These are phyloP conservation scores for Dioscorea cayenensis DNA, from an alignment of 116 monocot species.

Conservation along the genomic window DNA sequence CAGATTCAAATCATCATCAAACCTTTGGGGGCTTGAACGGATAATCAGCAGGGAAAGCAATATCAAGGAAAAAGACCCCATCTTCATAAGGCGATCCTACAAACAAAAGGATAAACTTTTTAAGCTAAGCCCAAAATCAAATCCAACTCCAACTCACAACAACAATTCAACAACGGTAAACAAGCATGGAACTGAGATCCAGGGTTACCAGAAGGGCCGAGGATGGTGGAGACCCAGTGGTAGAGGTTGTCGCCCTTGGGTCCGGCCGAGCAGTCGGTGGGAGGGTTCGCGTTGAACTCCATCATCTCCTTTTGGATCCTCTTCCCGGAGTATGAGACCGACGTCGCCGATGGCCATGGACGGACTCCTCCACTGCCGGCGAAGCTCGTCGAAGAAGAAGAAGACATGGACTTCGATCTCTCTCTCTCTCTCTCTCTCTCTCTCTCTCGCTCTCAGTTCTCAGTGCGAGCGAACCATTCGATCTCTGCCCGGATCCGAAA, in stretches of 20 bases:
- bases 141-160: background rate
- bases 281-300: conserved; percentile 62
- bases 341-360: conserved; percentile 54
- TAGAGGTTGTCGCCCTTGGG: conserved; percentile 92
- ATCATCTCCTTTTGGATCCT: conserved; percentile 80
- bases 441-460: no score
- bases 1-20: background rate
- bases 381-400: conserved; percentile 23
- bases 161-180: no score
- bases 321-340: conserved; percentile 58
- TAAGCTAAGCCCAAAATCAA: background rate
- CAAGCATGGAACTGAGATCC: background rate
- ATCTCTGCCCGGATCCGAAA: no score
- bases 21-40: conserved; percentile 96
- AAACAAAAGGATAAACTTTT: background rate
- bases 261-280: conserved; percentile 74
- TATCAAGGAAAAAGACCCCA: conserved; percentile 86
- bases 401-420: conserved; percentile 17
- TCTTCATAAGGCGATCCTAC: conserved; percentile 89
- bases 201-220: conserved; percentile 66
- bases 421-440: no score
- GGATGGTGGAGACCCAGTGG: conserved; percentile 90
- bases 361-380: conserved; percentile 25
- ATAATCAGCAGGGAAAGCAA: conserved; percentile 72
- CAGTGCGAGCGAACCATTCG: no score